A percentile compares a stretch with the other conserved stretches of the same genome.
Evolutionary conservation across 805 yeast species (phyloP).

Genomic region (Yamadazyma insecticola): DNA sequence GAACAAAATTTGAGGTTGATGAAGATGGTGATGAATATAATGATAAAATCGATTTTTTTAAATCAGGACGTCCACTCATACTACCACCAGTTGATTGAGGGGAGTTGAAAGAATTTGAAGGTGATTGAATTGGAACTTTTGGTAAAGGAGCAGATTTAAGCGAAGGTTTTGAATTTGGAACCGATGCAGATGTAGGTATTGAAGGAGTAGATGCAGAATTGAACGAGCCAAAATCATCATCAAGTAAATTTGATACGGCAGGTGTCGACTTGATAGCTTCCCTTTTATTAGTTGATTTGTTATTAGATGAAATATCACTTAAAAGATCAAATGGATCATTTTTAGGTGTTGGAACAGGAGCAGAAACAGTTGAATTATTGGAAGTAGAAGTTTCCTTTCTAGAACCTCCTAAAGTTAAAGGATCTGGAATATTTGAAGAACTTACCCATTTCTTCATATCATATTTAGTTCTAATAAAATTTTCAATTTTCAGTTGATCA

Average conservation of each 20-base stretch:
- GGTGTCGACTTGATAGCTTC: constrained; percentile 4
- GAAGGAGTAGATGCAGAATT: constrained; percentile 17
- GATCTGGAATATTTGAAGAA: constrained; percentile 55
- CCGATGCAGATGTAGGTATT: constrained; percentile 16
- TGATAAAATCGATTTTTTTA: constrained; percentile 88
- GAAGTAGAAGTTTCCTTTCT: too few relatives aligned
- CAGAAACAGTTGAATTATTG: too few relatives aligned
- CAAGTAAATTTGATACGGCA: constrained; percentile 19
- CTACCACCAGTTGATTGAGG: constrained; percentile 36
- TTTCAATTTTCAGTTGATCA: constrained; percentile 78
- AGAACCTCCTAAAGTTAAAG: constrained; percentile 22
- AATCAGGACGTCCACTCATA: constrained; percentile 61
- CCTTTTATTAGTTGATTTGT: constrained; percentile 4
- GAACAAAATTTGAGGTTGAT: constrained; percentile 37
- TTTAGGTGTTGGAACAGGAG: neutral
- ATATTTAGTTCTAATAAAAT: constrained; percentile 88
- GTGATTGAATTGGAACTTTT: constrained; percentile 10
- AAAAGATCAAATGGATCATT: neutral
- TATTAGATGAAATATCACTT: neutral
- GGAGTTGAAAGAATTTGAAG: constrained; percentile 8
- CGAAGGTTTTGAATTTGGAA: constrained; percentile 7
- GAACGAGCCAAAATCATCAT: constrained; percentile 41
- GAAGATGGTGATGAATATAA: constrained; percentile 64
- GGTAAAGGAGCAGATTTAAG: constrained; percentile 4
- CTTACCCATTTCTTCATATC: constrained; percentile 84